Conservation (phyloP, 371 early-diverging fungal species). For the Dichotomocladium elegans region DNA sequence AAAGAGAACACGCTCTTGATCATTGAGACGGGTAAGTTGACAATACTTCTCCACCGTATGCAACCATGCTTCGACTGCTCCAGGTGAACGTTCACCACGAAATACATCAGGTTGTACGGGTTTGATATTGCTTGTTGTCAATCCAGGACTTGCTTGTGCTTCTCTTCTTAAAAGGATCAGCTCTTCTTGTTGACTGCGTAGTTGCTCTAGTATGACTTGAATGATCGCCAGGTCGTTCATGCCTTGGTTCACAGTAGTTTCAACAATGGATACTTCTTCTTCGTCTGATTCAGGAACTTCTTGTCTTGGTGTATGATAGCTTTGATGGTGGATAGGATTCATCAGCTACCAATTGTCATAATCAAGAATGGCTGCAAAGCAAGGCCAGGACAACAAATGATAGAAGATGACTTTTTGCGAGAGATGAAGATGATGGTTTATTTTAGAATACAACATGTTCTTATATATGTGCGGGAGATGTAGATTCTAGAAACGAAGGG, state of each 20-base stretch:
- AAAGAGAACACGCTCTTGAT: not conserved
- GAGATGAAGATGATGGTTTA: no score
- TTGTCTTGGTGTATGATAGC: not conserved
- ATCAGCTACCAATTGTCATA: not conserved
- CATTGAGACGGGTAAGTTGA: not conserved
- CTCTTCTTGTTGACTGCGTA: conserved; percentile 1
- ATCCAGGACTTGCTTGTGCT: not conserved
- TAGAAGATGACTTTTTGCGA: no score
- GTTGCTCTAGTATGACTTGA: not conserved
- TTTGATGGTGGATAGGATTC: not conserved
- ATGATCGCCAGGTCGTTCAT: not conserved
- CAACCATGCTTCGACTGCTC: conserved; percentile 4
- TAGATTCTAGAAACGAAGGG: no score
- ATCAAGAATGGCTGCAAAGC: no score
- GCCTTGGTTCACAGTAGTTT: not conserved
- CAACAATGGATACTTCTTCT: not conserved
- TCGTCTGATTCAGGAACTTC: not conserved
- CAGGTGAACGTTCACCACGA: conserved; percentile 1
- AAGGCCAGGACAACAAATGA: no score
- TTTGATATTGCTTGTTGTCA: not conserved
- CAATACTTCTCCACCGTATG: conserved; percentile 5
- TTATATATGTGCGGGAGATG: no score
- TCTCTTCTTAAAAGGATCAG: not conserved
- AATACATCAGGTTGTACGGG: conserved; percentile 5
- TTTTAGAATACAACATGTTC: no score